A percentile compares a stretch with the other conserved stretches of the same genome.
phyloP scores from a whole-genome alignment of 1,139 yeast genomes.

The Trichomonascaceae sp. region DNA sequence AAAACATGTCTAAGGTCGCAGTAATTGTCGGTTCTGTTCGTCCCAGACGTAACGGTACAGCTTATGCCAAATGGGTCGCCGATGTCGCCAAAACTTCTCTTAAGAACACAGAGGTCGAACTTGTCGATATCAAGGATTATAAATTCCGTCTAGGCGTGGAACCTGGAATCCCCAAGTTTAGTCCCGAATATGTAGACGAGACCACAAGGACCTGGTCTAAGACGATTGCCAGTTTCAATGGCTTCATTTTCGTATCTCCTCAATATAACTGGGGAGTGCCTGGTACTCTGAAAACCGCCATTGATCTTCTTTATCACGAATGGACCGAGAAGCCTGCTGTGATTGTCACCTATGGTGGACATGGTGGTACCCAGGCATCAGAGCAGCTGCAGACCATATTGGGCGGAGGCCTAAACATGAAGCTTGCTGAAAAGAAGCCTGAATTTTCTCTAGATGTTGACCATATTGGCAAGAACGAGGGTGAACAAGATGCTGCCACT shows the following conservation, averaged over 20 bases:
- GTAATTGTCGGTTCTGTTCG: neutral
- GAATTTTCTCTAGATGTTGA: neutral
- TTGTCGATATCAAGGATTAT: neutral
- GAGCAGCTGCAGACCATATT: neutral
- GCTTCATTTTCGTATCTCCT: constrained; percentile 30
- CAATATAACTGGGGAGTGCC: constrained; percentile 34
- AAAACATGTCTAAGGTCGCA: neutral
- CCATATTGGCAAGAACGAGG: neutral
- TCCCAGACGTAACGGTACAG: neutral
- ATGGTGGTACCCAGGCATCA: constrained; percentile 25
- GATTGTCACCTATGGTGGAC: constrained; percentile 30
- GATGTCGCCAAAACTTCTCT: neutral
- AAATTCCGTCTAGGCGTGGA: neutral
- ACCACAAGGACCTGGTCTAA: constrained; percentile 21
- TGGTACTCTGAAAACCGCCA: constrained; percentile 32
- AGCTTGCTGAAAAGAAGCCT: neutral
- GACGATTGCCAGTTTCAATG: constrained; percentile 20
- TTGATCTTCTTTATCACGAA: constrained; percentile 31
- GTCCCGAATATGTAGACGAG: constrained; percentile 15
- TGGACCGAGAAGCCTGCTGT: constrained; percentile 32
- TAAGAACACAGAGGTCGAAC: neutral
- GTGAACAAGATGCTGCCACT: neutral
- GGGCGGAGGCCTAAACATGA: neutral
- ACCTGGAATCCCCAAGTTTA: neutral
- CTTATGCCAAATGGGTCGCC: neutral